Base-by-base conservation (phyloP, 108 stramenopile genomes). In the Cafeteria roenbergensis region DNA sequence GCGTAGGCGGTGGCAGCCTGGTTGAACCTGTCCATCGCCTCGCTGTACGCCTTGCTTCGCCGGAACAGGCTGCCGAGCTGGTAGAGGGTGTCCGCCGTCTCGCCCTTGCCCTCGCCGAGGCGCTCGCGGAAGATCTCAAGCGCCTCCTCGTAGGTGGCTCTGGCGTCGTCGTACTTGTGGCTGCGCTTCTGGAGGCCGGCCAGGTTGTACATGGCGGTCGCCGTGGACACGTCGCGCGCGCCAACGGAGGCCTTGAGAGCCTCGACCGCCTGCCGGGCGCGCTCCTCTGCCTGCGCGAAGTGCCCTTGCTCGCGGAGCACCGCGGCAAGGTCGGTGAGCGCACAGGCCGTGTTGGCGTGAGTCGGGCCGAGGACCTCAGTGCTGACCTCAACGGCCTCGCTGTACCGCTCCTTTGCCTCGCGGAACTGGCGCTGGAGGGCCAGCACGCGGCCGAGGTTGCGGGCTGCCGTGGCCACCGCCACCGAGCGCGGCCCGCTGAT, bases 11-110 rank as follows among this genome's bases (percentile, higher is more conserved):
- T 25, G 24, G 59, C 59, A 22, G 59, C 59, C 2, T 32, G 21
- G n/a, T n/a, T n/a, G n/a, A 61, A 61, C 17, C 8, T 29, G 22
- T n/a, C 2, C 1, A 8, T 25, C 17, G 59, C 59, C 2, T 6
- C 37, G 17, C 2, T 22, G 24, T 32, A 61, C 22, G 9, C 59
- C 17, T 27, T 2, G 22, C 36, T 6, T 27, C n/a, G 9, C 21
- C 59, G 34, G 29, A 29, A 2, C 37, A 61, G 37, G 3, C 29
- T 24, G 34, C 59, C 59, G 20, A 61, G 22, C 37, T 61, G 59
- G n/a, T 61, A 61, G 20, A 61, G n/a, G 2, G 59, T 61, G 37
- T 61, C 59, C 2, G 59, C 59, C 34, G 59, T 32, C 59, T 61
- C 59, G 36, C 36, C 59, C 59, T 32, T 2, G 17, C 59, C 9